A percentile compares a stretch with the other conserved stretches of the same genome.
Evolutionary conservation across 306 rosid genomes (phyloP).

Genomic region (Potentilla sterilis): DNA sequence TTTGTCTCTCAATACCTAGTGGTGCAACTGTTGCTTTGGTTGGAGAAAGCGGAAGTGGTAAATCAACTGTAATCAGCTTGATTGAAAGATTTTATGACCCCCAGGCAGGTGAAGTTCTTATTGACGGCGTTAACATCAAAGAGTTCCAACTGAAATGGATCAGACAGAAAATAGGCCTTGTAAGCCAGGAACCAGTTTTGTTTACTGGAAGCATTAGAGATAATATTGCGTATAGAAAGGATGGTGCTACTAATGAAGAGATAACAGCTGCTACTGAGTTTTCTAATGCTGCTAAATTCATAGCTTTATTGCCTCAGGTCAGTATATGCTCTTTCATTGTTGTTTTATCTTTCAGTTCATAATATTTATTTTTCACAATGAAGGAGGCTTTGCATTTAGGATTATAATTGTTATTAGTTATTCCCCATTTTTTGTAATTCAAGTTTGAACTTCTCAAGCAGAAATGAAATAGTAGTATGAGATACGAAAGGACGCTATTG

Average conservation of each 20-base stretch:
- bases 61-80: constrained; percentile 74
- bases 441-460: background rate
- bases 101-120: constrained; percentile 66
- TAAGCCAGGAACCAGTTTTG: constrained; percentile 80
- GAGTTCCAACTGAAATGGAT: constrained; percentile 75
- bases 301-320: constrained; percentile 69
- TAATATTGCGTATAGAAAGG: constrained; percentile 72
- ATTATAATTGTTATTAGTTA: background rate
- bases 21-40: constrained; percentile 74
- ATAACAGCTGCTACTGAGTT: constrained; percentile 62
- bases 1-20: constrained; percentile 61
- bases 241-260: constrained; percentile 62
- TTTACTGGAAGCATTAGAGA: constrained; percentile 70
- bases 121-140: constrained; percentile 66
- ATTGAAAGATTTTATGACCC: constrained; percentile 88
- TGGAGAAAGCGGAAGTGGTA: constrained; percentile 89
- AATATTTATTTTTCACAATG: background rate
- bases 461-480: background rate
- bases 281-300: constrained; percentile 73
- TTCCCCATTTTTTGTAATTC: background rate
- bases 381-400: background rate
- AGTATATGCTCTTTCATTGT: background rate
- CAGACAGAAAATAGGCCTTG: constrained; percentile 71
- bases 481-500: background rate
- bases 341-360: background rate